Percentiles rank a stretch among this genome's conserved stretches.
Conservation (phyloP, 768 basidiomycete genomes). For the Auricularia cornea region DNA sequence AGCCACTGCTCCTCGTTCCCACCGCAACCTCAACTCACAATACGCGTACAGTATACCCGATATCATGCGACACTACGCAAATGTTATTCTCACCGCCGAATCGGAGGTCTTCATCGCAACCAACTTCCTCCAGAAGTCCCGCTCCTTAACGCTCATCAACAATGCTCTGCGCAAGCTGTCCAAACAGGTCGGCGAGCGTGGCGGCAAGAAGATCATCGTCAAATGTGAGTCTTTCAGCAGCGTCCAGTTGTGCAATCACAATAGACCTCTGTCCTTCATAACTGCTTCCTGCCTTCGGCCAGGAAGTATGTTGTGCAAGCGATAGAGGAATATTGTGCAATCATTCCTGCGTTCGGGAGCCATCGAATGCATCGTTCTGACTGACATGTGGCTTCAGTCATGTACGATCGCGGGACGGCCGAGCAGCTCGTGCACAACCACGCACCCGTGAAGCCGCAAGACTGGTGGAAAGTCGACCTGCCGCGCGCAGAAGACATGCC, state of each 20-base stretch:
- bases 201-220: constrained; percentile 42
- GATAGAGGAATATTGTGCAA: too few species aligned
- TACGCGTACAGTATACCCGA: constrained; percentile 45
- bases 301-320: too few species aligned
- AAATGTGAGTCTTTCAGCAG: too few species aligned
- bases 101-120: constrained; percentile 61
- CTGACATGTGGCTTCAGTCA: constrained; percentile 21
- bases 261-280: too few species aligned
- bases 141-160: constrained; percentile 42
- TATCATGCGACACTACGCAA: constrained; percentile 62
- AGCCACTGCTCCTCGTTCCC: constrained; percentile 8
- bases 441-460: constrained; percentile 35
- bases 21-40: constrained; percentile 5
- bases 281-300: too few species aligned
- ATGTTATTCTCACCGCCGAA: constrained; percentile 51
- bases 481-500: constrained; percentile 50
- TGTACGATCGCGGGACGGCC: constrained; percentile 60
- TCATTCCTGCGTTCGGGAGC: too few species aligned
- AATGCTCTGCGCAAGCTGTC: constrained; percentile 44
- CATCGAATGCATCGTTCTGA: too few species aligned
- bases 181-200: constrained; percentile 34
- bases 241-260: too few species aligned
- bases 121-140: constrained; percentile 50
- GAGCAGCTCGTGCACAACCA: constrained; percentile 45
- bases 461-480: constrained; percentile 41